Evolutionary conservation across 2,329 filamentous ascomycete species (phyloP), one percentile per base, ranked within the genome.

Genomic region (Paradendryphiella salina): DNA sequence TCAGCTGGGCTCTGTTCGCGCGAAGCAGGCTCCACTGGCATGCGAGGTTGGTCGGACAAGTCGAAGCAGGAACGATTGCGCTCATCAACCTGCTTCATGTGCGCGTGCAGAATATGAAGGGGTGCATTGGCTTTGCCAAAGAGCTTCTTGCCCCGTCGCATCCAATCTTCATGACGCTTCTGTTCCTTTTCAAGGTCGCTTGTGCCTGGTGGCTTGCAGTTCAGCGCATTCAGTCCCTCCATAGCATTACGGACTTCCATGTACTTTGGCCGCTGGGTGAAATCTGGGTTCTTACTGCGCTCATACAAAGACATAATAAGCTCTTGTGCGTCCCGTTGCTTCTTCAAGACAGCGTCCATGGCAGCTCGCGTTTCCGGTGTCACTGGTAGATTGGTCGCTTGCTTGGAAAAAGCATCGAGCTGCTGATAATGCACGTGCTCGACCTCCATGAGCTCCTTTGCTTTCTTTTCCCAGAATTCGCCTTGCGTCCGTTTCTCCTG

Each of bases 121-220:
- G 94, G 94, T 1, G 94, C 94, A 69, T 99, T 99, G 1, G 94
- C 94, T 74, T 99, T 99, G 44, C 94, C 94, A 67, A 99, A 99
- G 0, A 99, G 77, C 72, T 96, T 96, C 77, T 99, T 99, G 42
- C 94, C 94, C 66, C 90, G 90, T 26, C 94, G 84, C 93, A 99
- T 99, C 94, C 94, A 99, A 72, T 99, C 94, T 70, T 99, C 94
- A 61, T 97, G 94, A 6, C 90, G 85, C 69, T 94, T 96, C 59
- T 94, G 88, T 71, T 97, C 91, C 58, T 90, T 92, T 69, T 99
- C 94, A 4, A 99, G 82, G 65, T 99, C 94, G 28, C 95, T 82
- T 0, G 93, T 96, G 2, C 94, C 94, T 33, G 83, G 84, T 0
- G 94, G 94, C 68, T 96, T 96, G 57, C 90, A 96, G 64, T 96